Evolutionary conservation across 345 rosid species (phyloP), one percentile per base, ranked within the genome.

Genomic region (Lepidium sativum): DNA sequence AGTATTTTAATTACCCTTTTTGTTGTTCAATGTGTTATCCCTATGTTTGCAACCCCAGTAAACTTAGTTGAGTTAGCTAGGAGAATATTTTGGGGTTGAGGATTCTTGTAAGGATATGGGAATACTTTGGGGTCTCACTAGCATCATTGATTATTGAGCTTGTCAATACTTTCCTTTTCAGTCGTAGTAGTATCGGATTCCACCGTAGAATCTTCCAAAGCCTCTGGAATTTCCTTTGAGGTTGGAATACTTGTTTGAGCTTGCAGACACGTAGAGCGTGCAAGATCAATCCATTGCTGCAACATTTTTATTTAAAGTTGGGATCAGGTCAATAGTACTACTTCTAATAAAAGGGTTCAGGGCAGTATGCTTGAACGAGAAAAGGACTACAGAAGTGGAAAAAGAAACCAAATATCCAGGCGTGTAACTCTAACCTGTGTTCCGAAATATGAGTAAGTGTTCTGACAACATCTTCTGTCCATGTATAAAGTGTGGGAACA

Each of bases 241-340:
- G 78, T 56, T 37, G 71, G 48, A 29, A 64, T 68, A 39, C 66
- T 75, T 72, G 78, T 89, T 75, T 79, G 79, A 66, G 86, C 79
- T 77, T 92, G 97, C 69, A 92, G 78, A 51, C 92, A 97, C 14
- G 88, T 80, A 48, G 74, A 75, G 52, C 90, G 89, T 13, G 98
- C 98, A 59, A 92, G 97, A 77, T 92, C 98, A 54, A 92, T 44
- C 98, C 98, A 89, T 92, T 92, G 98, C 97, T 92, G 87, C 78
- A 75, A 50, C 57, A 71, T 45, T 60, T 41, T 67, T 45, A 34
- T 16, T 3, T n/a, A 56, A 39, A 52, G 18, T 18, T 13, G n/a
- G 50, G 33, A 29, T 42, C 44, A 62, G 48, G 10, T 25, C 18
- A n/a, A 49, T 15, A 15, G 5, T 1, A 55, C n/a, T n/a, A n/a